phyloP scores from a whole-genome alignment of 805 yeast species.

The Barnettozyma sucrosica region DNA sequence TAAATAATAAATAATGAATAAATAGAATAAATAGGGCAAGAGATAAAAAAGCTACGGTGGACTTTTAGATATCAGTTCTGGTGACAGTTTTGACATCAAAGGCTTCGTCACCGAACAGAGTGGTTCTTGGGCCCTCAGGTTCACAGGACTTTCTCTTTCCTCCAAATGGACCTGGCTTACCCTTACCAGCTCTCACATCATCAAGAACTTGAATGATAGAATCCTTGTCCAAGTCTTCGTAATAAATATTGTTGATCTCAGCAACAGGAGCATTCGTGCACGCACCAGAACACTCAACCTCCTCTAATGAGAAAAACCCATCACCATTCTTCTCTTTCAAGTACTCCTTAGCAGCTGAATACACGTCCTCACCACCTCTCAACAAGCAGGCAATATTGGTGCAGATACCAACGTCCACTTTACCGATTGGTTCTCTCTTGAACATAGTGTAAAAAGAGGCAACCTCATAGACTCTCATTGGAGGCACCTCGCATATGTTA shows the following conservation, averaged over 20 bases:
- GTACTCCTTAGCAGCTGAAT: slow-evolving; percentile 58
- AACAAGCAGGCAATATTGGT: slow-evolving; percentile 88
- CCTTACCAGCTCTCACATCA: slow-evolving; percentile 56
- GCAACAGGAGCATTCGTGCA: slow-evolving; percentile 90
- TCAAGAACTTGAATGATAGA: slow-evolving; percentile 55
- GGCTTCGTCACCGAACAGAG: slow-evolving; percentile 55
- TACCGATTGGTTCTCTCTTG: slow-evolving; percentile 81
- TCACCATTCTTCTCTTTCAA: slow-evolving; percentile 68
- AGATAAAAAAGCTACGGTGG: slow-evolving; percentile 1
- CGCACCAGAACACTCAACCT: slow-evolving; percentile 89
- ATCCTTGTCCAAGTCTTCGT: slow-evolving; percentile 74
- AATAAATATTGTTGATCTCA: slow-evolving; percentile 76
- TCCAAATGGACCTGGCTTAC: slow-evolving; percentile 63
- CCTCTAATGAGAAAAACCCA: slow-evolving; percentile 72
- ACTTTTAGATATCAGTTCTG: slow-evolving; percentile 54
- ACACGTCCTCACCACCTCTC: slow-evolving; percentile 75
- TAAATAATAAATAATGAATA: background rate
- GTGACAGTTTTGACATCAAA: slow-evolving; percentile 64
- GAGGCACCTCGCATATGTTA: slow-evolving; percentile 77
- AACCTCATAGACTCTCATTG: slow-evolving; percentile 90
- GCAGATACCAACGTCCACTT: slow-evolving; percentile 77
- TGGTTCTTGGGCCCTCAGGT: slow-evolving; percentile 66
- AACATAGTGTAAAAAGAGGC: slow-evolving; percentile 92
- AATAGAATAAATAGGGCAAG: slow-evolving; percentile 3
- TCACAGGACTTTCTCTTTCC: slow-evolving; percentile 65